Percentiles rank a stretch among this genome's conserved stretches.
Conservation (phyloP, 176 grass and related monocot species). For the Chrysopogon serrulatus region DNA sequence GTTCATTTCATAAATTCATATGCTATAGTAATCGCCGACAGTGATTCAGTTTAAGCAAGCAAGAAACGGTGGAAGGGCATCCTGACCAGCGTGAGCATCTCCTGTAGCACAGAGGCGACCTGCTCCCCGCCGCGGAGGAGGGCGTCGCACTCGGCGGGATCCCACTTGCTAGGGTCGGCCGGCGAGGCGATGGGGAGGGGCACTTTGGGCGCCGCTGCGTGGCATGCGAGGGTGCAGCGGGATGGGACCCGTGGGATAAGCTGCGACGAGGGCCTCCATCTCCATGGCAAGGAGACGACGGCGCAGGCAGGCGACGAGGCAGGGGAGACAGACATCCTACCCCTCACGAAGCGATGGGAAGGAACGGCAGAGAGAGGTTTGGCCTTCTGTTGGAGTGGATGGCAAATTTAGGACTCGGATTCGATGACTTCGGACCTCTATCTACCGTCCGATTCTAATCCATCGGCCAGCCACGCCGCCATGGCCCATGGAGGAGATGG, state of each 20-base stretch:
- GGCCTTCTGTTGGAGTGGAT: no score
- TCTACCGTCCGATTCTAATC: no score
- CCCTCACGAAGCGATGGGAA: no score
- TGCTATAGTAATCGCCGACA: neutral
- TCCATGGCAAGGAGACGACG: neutral
- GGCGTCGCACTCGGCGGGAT: constrained; percentile 57
- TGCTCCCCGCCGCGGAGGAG: constrained; percentile 88
- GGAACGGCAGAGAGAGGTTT: no score
- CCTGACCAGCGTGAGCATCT: constrained; percentile 84
- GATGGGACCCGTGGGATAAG: neutral
- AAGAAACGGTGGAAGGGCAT: neutral
- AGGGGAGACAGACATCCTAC: neutral
- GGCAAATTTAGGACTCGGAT: no score
- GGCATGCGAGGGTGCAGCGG: constrained; percentile 14
- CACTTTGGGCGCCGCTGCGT: constrained; percentile 25
- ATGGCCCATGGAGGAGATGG: no score
- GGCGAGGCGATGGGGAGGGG: constrained; percentile 43
- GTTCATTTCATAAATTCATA: neutral
- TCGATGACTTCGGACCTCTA: no score
- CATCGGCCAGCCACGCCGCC: no score
- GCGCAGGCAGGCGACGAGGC: neutral
- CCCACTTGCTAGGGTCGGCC: constrained; percentile 45
- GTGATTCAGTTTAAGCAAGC: neutral
- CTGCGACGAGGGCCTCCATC: neutral
- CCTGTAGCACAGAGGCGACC: constrained; percentile 89